Base-by-base conservation (phyloP, 129 eudicot genomes). In the Pittosporum tobira region DNA sequence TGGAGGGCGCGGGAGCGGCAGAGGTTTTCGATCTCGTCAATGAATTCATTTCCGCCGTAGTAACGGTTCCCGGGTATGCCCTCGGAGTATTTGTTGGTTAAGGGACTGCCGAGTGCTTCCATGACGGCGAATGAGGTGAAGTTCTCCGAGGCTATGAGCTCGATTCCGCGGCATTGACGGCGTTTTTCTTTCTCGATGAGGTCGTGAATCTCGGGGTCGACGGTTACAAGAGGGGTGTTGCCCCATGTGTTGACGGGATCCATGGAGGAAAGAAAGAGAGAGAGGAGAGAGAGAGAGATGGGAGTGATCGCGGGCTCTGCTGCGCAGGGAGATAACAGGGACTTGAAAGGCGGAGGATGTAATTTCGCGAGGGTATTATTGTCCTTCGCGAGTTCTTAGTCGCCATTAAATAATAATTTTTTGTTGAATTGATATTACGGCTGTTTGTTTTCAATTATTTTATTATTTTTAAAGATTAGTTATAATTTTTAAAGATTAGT, bases 31-130 rank as follows among this genome's bases (percentile, higher is more conserved):
- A 88, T 88, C 61, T 76, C 48, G 71, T 88, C 96, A 57, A 88
- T 88, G 80, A 20, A 81, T 24, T 84, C 96, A 55, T 88, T 88
- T 56, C 94, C 96, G 4, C 96, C 96, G 76, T 88, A 88, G 83
- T 88, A 88, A 3, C 96, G 84, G 84, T 88, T 88, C 0, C 96
- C 96, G 48, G 96, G 96, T 74, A 88, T 81, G 20, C 96, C 96
- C 48, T 88, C 96, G 30, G 96, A 88, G 83, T 88, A 88, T 25
- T 88, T 84, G 80, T 88, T 88, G 64, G 96, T 88, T 14, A 88
- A 65, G 2, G 94, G 79, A 66, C 79, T 68, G 54, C 96, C 96
- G 47, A 88, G 79, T 27, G 96, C 96, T 62, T 88, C 78, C 36
- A 88, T 88, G 4, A 88, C 96, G 59, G 96, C 96, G 68, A 81